Conservation (phyloP, 768 basidiomycete species). For the Paxillus rubicundulus region DNA sequence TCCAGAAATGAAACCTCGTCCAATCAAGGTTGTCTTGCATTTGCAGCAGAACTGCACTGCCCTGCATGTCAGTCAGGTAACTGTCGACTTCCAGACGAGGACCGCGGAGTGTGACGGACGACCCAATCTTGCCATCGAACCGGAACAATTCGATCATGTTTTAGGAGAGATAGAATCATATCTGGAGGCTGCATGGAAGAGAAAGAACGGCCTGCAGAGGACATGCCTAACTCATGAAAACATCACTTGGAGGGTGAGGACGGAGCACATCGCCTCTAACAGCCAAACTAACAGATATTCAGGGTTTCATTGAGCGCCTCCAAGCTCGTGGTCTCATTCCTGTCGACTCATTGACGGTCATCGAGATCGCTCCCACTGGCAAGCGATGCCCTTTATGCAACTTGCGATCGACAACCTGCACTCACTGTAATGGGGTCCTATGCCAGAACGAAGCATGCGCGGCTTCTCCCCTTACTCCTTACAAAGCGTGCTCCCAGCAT, state of each 20-base stretch:
- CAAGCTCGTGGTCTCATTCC: constrained; percentile 4
- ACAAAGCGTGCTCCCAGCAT: constrained; percentile 17
- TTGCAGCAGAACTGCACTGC: constrained; percentile 11
- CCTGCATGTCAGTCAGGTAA: constrained; percentile 8
- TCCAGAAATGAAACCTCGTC: constrained; percentile 1
- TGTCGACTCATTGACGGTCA: not conserved
- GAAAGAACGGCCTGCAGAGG: constrained; percentile 4
- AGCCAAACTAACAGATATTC: not conserved
- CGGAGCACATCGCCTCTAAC: not conserved
- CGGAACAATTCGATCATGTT: constrained; percentile 17
- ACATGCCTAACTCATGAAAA: constrained; percentile 3
- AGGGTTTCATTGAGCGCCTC: constrained; percentile 20
- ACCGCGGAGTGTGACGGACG: constrained; percentile 13
- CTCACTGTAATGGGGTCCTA: constrained; percentile 9
- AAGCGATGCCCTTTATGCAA: constrained; percentile 16
- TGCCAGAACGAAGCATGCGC: constrained; percentile 18
- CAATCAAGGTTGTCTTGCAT: constrained; percentile 14
- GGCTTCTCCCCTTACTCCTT: constrained; percentile 15
- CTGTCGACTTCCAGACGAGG: constrained; percentile 17
- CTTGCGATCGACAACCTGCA: constrained; percentile 5
- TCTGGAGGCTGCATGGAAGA: constrained; percentile 11
- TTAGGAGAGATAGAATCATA: constrained; percentile 13
- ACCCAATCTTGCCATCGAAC: constrained; percentile 14
- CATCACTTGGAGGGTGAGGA: constrained; percentile 14
- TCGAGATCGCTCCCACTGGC: not conserved